These are phyloP conservation scores for Verticillium zaregamsianum DNA, from an alignment of 2,329 filamentous ascomycete species.

Conservation along the genomic window DNA sequence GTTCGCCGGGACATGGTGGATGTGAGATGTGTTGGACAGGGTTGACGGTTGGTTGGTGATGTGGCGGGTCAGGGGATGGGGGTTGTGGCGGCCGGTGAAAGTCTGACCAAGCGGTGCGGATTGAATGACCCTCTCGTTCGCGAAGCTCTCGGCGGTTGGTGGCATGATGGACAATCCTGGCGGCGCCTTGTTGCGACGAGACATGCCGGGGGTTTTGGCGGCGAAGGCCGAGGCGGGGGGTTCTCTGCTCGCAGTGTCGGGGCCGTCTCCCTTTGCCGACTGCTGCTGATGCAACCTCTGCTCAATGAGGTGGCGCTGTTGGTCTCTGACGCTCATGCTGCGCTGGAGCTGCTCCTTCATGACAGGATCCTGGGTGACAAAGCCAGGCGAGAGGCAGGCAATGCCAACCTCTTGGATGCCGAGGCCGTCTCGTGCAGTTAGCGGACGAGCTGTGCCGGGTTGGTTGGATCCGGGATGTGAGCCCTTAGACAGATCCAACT, in stretches of 20 bases:
- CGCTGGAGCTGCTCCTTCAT: conserved; percentile 95
- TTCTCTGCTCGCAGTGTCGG: conserved; percentile 48
- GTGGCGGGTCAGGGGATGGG: conserved; percentile 72
- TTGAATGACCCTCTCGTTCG: conserved; percentile 91
- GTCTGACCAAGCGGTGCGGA: conserved; percentile 93
- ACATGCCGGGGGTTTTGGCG: conserved; percentile 70
- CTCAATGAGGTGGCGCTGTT: conserved; percentile 94
- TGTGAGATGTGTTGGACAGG: conserved; percentile 79
- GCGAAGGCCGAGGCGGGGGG: conserved; percentile 40
- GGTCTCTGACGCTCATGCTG: conserved; percentile 88
- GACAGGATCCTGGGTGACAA: conserved; percentile 91
- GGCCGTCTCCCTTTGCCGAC: conserved; percentile 71
- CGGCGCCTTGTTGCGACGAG: conserved; percentile 73
- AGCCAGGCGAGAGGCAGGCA: conserved; percentile 91
- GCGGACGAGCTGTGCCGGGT: conserved; percentile 62
- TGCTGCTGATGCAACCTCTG: conserved; percentile 77
- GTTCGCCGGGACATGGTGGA: conserved; percentile 81
- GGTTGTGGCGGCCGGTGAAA: conserved; percentile 85
- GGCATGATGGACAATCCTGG: conserved; percentile 93
- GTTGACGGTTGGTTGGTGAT: conserved; percentile 78
- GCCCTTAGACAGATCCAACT: conserved; percentile 72
- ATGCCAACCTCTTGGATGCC: conserved; percentile 90
- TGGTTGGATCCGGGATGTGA: conserved; percentile 45
- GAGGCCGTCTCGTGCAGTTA: conserved; percentile 75
- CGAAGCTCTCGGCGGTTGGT: conserved; percentile 86